Evolutionary conservation across 2,329 filamentous ascomycete genomes (phyloP).

Genomic region (Juglanconis oblonga): DNA sequence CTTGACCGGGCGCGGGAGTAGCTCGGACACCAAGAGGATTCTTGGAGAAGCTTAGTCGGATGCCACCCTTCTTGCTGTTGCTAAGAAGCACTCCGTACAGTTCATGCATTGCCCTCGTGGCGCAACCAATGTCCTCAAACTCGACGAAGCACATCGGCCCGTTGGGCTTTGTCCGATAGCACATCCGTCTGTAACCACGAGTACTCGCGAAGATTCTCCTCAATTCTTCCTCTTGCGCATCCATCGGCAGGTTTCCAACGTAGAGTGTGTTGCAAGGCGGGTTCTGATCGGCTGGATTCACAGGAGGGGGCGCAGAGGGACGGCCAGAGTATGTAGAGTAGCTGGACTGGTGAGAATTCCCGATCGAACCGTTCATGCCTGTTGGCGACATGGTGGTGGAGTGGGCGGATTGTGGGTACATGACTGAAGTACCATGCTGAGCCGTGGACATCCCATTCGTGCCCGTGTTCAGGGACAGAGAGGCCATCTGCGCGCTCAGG

Average conservation of each 20-base stretch:
- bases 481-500: slow-evolving; percentile 60
- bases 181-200: slow-evolving; percentile 91
- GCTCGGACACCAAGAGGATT: slow-evolving; percentile 92
- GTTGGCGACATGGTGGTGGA: slow-evolving; percentile 55
- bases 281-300: slow-evolving; percentile 93
- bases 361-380: slow-evolving; percentile 38
- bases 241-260: slow-evolving; percentile 90
- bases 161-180: slow-evolving; percentile 91
- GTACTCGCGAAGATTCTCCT: slow-evolving; percentile 92
- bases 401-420: slow-evolving; percentile 36
- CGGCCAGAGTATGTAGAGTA: background rate
- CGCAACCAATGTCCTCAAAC: slow-evolving; percentile 89
- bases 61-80: slow-evolving; percentile 92
- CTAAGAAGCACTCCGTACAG: slow-evolving; percentile 83
- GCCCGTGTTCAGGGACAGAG: slow-evolving; percentile 68
- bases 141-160: slow-evolving; percentile 99
- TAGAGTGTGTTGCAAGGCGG: slow-evolving; percentile 97
- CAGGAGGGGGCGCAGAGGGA: slow-evolving; percentile 56
- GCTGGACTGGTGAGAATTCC: background rate
- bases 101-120: slow-evolving; percentile 86
- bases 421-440: slow-evolving; percentile 36
- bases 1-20: slow-evolving; percentile 56
- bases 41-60: slow-evolving; percentile 94
- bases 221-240: slow-evolving; percentile 92
- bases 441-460: slow-evolving; percentile 53